A percentile compares a stretch with the other conserved stretches of the same genome.
These are phyloP conservation scores for Arabis alpina DNA, from an alignment of 345 rosid genomes.

Conservation along the genomic window DNA sequence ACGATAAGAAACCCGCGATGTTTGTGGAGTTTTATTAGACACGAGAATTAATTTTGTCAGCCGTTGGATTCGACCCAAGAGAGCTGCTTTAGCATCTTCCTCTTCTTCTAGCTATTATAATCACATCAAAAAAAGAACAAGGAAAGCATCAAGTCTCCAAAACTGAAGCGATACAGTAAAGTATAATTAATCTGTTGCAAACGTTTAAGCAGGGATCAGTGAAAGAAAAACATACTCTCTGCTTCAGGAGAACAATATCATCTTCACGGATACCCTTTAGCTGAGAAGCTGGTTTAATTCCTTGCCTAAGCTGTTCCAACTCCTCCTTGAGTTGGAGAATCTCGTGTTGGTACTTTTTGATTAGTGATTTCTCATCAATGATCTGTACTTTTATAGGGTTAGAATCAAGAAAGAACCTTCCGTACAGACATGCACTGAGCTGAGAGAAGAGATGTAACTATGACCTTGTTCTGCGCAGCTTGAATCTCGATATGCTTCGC, in stretches of 20 bases:
- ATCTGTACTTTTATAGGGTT: slow-evolving; percentile 58
- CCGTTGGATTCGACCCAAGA: slow-evolving; percentile 88
- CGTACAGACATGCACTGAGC: neutral
- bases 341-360: slow-evolving; percentile 96
- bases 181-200: slow-evolving; percentile 9
- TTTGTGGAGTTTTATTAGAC: slow-evolving; percentile 82
- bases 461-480: slow-evolving; percentile 93
- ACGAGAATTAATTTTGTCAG: slow-evolving; percentile 91
- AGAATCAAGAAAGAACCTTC: slow-evolving; percentile 32
- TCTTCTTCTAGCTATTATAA: slow-evolving; percentile 81
- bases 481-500: slow-evolving; percentile 96
- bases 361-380: slow-evolving; percentile 92
- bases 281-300: slow-evolving; percentile 80
- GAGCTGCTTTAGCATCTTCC: slow-evolving; percentile 97
- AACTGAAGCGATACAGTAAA: slow-evolving; percentile 10
- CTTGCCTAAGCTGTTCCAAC: slow-evolving; percentile 80
- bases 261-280: slow-evolving; percentile 67
- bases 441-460: slow-evolving; percentile 15
- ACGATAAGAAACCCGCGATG: slow-evolving; percentile 70
- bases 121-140: slow-evolving; percentile 35
- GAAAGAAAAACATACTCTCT: slow-evolving; percentile 62
- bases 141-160: slow-evolving; percentile 25
- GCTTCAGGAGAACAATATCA: slow-evolving; percentile 79
- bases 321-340: slow-evolving; percentile 89
- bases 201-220: slow-evolving; percentile 17